Evolutionary conservation across 148 eudicot species (phyloP).

Genomic region (Agrostemma githago): DNA sequence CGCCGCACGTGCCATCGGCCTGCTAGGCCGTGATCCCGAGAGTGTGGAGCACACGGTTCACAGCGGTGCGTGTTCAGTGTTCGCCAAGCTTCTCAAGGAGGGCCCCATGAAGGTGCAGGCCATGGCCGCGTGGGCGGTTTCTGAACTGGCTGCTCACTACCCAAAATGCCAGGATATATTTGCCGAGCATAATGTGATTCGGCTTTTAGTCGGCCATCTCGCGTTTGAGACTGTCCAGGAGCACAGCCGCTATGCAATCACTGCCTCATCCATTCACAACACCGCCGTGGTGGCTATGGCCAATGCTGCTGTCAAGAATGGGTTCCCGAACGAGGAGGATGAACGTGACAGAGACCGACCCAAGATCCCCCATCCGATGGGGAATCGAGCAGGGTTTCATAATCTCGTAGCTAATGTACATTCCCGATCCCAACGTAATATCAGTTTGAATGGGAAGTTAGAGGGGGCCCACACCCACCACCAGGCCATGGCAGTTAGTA

Average conservation of each 20-base stretch:
- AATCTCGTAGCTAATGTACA: constrained; percentile 3
- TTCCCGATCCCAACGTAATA: not conserved
- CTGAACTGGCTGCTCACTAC: constrained; percentile 55
- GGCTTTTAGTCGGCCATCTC: constrained; percentile 68
- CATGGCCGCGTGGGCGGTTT: constrained; percentile 75
- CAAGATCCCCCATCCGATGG: not conserved
- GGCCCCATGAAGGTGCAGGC: constrained; percentile 74
- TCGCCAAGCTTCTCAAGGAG: constrained; percentile 75
- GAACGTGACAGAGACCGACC: not conserved
- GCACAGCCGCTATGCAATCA: constrained; percentile 66
- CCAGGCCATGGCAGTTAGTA: constrained; percentile 42
- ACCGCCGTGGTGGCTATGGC: constrained; percentile 8
- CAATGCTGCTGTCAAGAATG: not conserved
- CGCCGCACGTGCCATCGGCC: constrained; percentile 68
- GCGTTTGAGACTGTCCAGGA: constrained; percentile 85
- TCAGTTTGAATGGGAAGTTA: not conserved
- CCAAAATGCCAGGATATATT: constrained; percentile 79
- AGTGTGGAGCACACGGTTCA: constrained; percentile 72
- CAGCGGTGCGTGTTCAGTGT: constrained; percentile 58
- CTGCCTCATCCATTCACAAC: constrained; percentile 41
- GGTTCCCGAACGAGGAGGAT: not conserved
- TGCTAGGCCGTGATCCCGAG: constrained; percentile 65
- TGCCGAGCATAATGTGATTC: constrained; percentile 55
- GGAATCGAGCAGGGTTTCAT: not conserved
- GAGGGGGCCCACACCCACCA: constrained; percentile 2